phyloP scores from a whole-genome alignment of 2,329 filamentous ascomycete genomes.

The Calcarisporium arbuscula region DNA sequence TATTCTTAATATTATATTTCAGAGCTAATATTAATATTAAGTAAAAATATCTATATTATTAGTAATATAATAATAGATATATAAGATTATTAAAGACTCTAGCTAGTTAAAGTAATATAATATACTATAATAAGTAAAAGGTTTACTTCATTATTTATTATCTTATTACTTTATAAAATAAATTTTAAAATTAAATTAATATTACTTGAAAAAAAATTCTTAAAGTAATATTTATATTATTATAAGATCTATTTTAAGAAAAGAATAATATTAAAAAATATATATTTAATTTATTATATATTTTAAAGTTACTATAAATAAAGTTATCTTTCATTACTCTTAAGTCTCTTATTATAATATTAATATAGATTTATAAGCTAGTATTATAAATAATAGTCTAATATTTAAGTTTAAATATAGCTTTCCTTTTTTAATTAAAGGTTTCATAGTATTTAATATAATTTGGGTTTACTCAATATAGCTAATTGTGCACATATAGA shows the following conservation, averaged over 20 bases:
- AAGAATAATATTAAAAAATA: background rate
- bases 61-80: background rate
- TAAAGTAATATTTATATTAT: constrained; percentile 3
- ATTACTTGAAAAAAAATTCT: background rate
- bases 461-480: background rate
- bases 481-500: too few relatives aligned
- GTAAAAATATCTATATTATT: constrained; percentile 1
- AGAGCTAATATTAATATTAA: background rate
- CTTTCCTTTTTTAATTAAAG: too few relatives aligned
- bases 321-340: background rate
- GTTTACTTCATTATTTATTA: constrained; percentile 1
- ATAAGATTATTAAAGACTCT: background rate
- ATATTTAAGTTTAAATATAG: too few relatives aligned
- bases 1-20: background rate
- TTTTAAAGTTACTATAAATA: constrained; percentile 1
- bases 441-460: too few relatives aligned
- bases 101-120: background rate
- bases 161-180: background rate
- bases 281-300: constrained; percentile 1
- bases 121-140: constrained; percentile 1
- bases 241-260: background rate
- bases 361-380: background rate
- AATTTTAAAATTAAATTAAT: constrained; percentile 1
- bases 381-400: background rate
- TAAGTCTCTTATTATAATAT: background rate